Evolutionary conservation across 805 yeast species (phyloP).

Genomic region (Metschnikowia anglica): DNA sequence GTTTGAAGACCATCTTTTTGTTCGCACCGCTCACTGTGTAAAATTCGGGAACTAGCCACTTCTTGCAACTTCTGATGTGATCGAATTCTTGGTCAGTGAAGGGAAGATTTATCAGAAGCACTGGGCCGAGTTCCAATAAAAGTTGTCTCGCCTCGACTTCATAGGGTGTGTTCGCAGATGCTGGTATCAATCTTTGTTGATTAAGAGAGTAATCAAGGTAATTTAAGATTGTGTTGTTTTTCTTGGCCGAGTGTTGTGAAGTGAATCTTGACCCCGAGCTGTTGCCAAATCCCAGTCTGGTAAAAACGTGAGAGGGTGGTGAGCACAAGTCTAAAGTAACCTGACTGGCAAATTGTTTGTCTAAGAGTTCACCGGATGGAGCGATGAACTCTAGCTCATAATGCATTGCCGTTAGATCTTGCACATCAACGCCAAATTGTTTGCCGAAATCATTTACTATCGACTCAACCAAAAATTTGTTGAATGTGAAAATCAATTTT

Average conservation of each 20-base stretch:
- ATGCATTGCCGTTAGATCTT: constrained; percentile 41
- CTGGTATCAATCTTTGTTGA: constrained; percentile 47
- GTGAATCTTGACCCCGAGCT: constrained; percentile 1
- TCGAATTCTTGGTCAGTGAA: constrained; percentile 56
- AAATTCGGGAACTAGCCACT: constrained; percentile 66
- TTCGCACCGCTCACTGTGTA: constrained; percentile 41
- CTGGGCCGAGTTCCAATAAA: constrained; percentile 59
- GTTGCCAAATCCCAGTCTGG: constrained; percentile 21
- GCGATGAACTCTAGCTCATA: constrained; percentile 44
- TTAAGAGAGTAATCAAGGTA: constrained; percentile 64
- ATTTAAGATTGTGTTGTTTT: constrained; percentile 43
- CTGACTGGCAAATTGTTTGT: constrained; percentile 33
- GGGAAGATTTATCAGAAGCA: constrained; percentile 60
- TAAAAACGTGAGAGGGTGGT: constrained; percentile 32
- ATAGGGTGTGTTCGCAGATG: constrained; percentile 38
- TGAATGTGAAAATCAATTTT: constrained; percentile 51
- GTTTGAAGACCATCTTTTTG: constrained; percentile 37
- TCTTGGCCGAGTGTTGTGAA: constrained; percentile 21
- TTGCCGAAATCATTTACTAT: constrained; percentile 50
- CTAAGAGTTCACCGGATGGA: constrained; percentile 38
- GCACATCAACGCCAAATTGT: constrained; percentile 26
- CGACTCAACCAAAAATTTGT: constrained; percentile 55
- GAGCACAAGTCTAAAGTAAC: constrained; percentile 46
- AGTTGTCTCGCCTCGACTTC: constrained; percentile 52
- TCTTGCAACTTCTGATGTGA: constrained; percentile 45